A percentile compares a stretch with the other conserved stretches of the same genome.
These are phyloP conservation scores for Arthrobotrys conoides DNA, from an alignment of 2,329 filamentous ascomycete species.

Conservation along the genomic window DNA sequence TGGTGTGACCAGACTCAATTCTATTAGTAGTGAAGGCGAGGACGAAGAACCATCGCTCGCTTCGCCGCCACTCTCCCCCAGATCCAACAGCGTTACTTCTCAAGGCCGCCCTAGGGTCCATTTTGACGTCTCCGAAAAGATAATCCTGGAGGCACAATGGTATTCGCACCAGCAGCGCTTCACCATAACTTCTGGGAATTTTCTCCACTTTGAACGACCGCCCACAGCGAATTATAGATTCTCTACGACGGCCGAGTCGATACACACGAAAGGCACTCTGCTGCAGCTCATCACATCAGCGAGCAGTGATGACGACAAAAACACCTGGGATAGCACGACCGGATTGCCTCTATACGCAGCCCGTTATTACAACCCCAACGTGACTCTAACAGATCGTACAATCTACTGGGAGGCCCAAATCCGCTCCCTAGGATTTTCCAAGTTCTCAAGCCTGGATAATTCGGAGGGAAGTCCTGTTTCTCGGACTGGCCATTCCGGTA, in stretches of 20 bases:
- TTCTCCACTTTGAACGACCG: constrained; percentile 55
- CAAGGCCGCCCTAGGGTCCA: constrained; percentile 45
- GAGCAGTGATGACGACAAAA: constrained; percentile 56
- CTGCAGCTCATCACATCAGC: constrained; percentile 49
- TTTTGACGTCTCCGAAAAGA: constrained; percentile 53
- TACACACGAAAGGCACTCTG: constrained; percentile 55
- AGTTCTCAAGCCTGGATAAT: constrained; percentile 52
- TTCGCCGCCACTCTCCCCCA: constrained; percentile 50
- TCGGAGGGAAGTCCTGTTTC: constrained; percentile 5
- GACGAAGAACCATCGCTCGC: constrained; percentile 1
- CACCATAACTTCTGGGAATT: constrained; percentile 56
- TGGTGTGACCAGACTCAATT: constrained; percentile 23
- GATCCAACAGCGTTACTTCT: constrained; percentile 54
- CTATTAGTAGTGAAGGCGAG: constrained; percentile 41
- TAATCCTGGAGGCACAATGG: constrained; percentile 57
- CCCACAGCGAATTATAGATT: constrained; percentile 55
- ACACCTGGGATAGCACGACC: constrained; percentile 58
- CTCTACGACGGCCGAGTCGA: constrained; percentile 54
- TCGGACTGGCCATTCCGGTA: neutral
- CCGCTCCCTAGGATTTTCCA: constrained; percentile 50
- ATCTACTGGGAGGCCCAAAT: constrained; percentile 58
- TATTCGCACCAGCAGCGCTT: constrained; percentile 57
- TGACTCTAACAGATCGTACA: constrained; percentile 42
- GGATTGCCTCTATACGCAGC: constrained; percentile 51
- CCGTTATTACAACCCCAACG: constrained; percentile 47